Percentiles rank a stretch among this genome's conserved stretches.
Evolutionary conservation across 164 flowering plant genomes (phyloP).

Genomic region (Aristolochia fimbriata): DNA sequence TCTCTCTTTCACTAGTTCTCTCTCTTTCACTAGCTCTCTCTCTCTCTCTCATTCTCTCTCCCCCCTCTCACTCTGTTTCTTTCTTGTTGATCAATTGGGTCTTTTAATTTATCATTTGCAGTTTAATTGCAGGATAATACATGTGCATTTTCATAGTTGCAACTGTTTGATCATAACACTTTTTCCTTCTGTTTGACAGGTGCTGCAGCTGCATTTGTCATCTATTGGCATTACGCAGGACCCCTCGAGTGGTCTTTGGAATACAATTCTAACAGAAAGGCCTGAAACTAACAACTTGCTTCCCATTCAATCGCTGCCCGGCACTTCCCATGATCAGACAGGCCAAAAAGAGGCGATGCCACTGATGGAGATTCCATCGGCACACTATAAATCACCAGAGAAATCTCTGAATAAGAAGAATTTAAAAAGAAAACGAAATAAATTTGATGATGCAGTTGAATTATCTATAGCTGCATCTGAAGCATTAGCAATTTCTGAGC

Average conservation of each 20-base stretch:
- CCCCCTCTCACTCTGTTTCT: no score
- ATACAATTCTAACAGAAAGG: constrained; percentile 13
- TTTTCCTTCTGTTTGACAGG: constrained; percentile 20
- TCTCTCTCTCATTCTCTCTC: no score
- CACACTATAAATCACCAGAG: constrained; percentile 1
- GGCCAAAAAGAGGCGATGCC: constrained; percentile 6
- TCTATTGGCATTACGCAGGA: constrained; percentile 25
- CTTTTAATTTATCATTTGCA: no score
- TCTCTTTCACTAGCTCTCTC: no score
- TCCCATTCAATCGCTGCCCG: constrained; percentile 8
- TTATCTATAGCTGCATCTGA: constrained; percentile 82
- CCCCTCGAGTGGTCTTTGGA: constrained; percentile 10
- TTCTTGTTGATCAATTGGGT: no score
- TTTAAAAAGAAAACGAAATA: constrained; percentile 9
- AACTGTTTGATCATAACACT: neutral
- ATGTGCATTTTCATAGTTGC: neutral
- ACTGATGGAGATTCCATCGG: constrained; percentile 6
- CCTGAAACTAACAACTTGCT: constrained; percentile 4
- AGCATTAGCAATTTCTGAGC: constrained; percentile 66
- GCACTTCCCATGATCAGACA: constrained; percentile 8
- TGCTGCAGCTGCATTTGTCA: constrained; percentile 49
- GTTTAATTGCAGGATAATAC: no score
- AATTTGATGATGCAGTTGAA: constrained; percentile 46
- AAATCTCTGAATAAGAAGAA: constrained; percentile 8
- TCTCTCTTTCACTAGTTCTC: no score